Conservation (phyloP, 805 yeast genomes). For the Candida ortonii region DNA sequence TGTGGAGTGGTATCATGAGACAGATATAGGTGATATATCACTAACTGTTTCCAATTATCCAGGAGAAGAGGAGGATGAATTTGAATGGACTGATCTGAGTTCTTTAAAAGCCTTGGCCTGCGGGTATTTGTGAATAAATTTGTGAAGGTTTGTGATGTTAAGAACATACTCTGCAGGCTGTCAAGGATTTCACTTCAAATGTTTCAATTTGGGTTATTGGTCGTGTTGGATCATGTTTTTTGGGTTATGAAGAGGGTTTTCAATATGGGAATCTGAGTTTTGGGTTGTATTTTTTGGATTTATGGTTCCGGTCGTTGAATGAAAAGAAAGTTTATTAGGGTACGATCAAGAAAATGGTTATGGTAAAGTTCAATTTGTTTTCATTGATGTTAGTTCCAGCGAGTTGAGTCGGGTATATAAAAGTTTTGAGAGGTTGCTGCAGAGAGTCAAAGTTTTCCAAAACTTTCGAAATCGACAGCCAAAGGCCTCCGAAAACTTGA, state of each 20-base stretch:
- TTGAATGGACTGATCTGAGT: conserved; percentile 8
- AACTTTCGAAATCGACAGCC: too few relatives aligned
- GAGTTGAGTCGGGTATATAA: too few relatives aligned
- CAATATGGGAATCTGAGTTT: too few relatives aligned
- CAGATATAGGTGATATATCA: conserved; percentile 23
- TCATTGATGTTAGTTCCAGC: too few relatives aligned
- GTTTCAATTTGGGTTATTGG: conserved; percentile 16
- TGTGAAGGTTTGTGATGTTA: conserved; percentile 12
- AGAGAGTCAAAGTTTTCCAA: too few relatives aligned
- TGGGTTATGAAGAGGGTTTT: conserved; percentile 8
- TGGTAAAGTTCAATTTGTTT: too few relatives aligned
- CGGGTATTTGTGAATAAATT: conserved; percentile 25
- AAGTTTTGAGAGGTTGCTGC: too few relatives aligned
- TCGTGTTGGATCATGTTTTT: conserved; percentile 14
- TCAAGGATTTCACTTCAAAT: conserved; percentile 16
- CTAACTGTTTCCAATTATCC: conserved; percentile 17
- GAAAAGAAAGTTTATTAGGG: too few relatives aligned
- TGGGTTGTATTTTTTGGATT: too few relatives aligned
- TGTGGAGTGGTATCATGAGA: conserved; percentile 68
- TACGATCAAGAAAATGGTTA: too few relatives aligned
- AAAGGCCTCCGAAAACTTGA: too few relatives aligned
- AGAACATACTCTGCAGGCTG: conserved; percentile 32
- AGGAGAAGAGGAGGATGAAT: conserved; percentile 8
- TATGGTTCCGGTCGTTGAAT: too few relatives aligned
- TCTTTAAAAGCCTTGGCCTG: conserved; percentile 36